phyloP scores from a whole-genome alignment of 1,139 yeast genomes.

The Kurtzmaniella quercitrusa region DNA sequence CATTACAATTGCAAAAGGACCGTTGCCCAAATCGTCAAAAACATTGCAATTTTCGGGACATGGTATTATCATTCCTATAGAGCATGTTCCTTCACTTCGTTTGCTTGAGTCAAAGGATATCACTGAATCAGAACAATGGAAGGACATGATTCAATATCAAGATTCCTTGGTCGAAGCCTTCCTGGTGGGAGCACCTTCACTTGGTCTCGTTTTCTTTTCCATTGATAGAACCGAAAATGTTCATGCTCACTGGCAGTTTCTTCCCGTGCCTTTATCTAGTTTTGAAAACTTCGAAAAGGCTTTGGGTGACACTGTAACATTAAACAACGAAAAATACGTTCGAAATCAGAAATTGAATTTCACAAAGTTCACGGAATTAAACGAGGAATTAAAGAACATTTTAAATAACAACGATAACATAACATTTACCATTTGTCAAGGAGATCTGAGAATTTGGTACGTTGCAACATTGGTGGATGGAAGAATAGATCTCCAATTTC shows the following conservation, averaged over 20 bases:
- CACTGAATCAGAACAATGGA: conserved; percentile 15
- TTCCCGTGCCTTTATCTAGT: conserved; percentile 51
- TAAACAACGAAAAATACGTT: conserved; percentile 48
- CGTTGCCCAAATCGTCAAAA: conserved; percentile 52
- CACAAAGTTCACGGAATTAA: conserved; percentile 23
- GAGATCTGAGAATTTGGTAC: conserved; percentile 12
- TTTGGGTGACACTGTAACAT: conserved; percentile 34
- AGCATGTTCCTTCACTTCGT: conserved; percentile 55
- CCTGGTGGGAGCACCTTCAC: conserved; percentile 23
- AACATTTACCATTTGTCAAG: conserved; percentile 26
- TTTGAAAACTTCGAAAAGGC: conserved; percentile 32
- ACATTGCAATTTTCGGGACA: conserved; percentile 62
- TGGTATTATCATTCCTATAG: conserved; percentile 77
- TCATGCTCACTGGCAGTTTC: conserved; percentile 62
- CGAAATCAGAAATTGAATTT: conserved; percentile 44
- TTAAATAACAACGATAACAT: conserved; percentile 38
- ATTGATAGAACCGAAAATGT: conserved; percentile 53
- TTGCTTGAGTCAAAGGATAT: conserved; percentile 13
- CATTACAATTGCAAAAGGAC: conserved; percentile 84
- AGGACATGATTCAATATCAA: conserved; percentile 38
- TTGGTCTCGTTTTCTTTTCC: conserved; percentile 56
- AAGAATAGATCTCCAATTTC: conserved; percentile 68
- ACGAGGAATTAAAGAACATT: conserved; percentile 18
- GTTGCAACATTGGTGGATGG: conserved; percentile 13
- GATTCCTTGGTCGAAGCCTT: conserved; percentile 45